These are phyloP conservation scores for Fusarium decemcellulare DNA, from an alignment of 2,329 filamentous ascomycete species.

Conservation along the genomic window DNA sequence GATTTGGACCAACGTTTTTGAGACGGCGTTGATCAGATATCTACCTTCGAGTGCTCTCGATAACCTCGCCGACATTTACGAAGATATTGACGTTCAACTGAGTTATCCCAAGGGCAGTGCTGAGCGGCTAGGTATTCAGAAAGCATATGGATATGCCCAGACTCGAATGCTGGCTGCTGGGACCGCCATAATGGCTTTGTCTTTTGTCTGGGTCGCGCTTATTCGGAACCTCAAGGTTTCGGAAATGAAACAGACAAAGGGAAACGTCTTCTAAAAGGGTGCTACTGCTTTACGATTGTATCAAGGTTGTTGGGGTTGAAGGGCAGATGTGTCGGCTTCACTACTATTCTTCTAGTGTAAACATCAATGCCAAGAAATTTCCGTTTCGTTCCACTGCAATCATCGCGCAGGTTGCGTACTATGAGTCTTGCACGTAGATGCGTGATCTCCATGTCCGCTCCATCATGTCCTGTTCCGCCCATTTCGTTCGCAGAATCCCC, in stretches of 20 bases:
- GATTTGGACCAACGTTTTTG: conserved; percentile 14
- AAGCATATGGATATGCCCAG: conserved; percentile 55
- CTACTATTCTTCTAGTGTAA: too few species aligned
- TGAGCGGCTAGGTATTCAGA: conserved; percentile 57
- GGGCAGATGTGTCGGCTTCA: too few species aligned
- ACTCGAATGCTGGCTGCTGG: conserved; percentile 39
- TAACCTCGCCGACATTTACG: conserved; percentile 59
- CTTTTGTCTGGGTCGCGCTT: conserved; percentile 35
- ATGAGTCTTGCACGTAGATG: too few species aligned
- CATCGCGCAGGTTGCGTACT: too few species aligned
- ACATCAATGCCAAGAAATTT: too few species aligned
- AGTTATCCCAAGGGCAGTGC: conserved; percentile 56
- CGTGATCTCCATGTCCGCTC: too few species aligned
- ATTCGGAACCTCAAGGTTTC: conserved; percentile 40
- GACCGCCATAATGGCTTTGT: conserved; percentile 36
- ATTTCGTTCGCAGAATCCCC: too few species aligned
- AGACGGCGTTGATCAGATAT: conserved; percentile 3
- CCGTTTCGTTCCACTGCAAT: too few species aligned
- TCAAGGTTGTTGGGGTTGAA: too few species aligned
- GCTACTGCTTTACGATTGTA: too few species aligned
- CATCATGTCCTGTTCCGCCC: too few species aligned
- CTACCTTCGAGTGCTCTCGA: neutral
- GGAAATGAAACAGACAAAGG: conserved; percentile 36
- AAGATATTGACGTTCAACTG: conserved; percentile 49
- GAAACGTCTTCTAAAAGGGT: conserved; percentile 25